Percentiles rank a stretch among this genome's conserved stretches.
phyloP scores from a whole-genome alignment of 768 basidiomycete genomes.

The Suillus placidus region DNA sequence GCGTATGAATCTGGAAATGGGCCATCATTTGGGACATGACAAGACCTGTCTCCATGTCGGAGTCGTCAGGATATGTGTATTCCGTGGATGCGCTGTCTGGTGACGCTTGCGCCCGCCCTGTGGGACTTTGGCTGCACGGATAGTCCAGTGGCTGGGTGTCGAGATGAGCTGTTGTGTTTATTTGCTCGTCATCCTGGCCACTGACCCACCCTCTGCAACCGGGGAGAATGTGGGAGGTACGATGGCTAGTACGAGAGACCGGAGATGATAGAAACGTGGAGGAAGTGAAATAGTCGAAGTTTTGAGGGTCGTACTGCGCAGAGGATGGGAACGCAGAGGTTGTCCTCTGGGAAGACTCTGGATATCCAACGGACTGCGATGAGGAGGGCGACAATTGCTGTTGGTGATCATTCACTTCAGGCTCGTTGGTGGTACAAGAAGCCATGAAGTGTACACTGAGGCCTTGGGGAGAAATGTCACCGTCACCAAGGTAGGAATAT shows the following conservation, averaged over 20 bases:
- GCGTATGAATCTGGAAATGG: conserved; percentile 31
- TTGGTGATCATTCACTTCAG: conserved; percentile 30
- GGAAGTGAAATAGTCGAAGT: conserved; percentile 15
- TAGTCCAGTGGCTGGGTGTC: conserved; percentile 18
- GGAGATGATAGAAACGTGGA: conserved; percentile 15
- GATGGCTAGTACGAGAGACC: conserved; percentile 6
- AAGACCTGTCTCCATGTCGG: conserved; percentile 28
- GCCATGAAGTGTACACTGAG: conserved; percentile 33
- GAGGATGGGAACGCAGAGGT: conserved; percentile 24
- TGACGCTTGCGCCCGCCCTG: conserved; percentile 22
- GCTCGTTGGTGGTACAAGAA: conserved; percentile 26
- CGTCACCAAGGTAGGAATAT: conserved; percentile 20
- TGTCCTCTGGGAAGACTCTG: conserved; percentile 36
- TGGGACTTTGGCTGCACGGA: conserved; percentile 18
- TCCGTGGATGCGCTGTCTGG: conserved; percentile 34
- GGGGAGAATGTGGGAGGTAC: neutral
- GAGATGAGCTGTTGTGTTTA: conserved; percentile 1
- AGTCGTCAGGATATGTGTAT: conserved; percentile 32
- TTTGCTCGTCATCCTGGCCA: conserved; percentile 3
- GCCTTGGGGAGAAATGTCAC: conserved; percentile 4
- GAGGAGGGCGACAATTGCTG: conserved; percentile 17
- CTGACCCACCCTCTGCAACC: conserved; percentile 24
- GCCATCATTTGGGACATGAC: conserved; percentile 36
- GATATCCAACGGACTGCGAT: conserved; percentile 22
- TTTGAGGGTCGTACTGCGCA: conserved; percentile 19